phyloP scores from a whole-genome alignment of 306 rosid genomes.

The Delonix regia region DNA sequence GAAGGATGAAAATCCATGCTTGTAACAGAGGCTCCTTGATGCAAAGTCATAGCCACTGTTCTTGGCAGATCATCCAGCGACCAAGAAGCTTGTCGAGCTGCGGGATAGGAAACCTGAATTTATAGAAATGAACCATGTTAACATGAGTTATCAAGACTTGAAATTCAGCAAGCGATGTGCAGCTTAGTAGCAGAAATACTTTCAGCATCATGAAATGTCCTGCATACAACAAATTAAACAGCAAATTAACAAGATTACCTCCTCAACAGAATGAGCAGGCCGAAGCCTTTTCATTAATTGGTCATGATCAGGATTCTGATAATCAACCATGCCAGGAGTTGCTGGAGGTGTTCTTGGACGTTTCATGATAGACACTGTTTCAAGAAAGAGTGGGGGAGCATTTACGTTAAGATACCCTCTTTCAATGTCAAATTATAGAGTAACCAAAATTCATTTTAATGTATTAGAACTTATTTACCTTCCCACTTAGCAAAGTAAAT shows the following conservation, averaged over 20 bases:
- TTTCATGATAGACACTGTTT: conserved; percentile 71
- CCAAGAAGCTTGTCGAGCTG: conserved; percentile 69
- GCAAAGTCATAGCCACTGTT: conserved; percentile 69
- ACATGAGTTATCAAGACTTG: conserved; percentile 30
- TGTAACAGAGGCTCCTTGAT: conserved; percentile 76
- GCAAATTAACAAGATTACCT: conserved; percentile 55
- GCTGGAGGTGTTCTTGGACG: conserved; percentile 79
- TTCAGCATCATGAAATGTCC: neutral
- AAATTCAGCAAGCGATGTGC: neutral
- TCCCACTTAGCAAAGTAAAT: conserved; percentile 23
- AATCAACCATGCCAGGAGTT: conserved; percentile 70
- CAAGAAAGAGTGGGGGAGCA: conserved; percentile 14
- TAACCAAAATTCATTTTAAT: conserved; percentile 13
- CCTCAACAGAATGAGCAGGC: conserved; percentile 68
- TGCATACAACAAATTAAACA: conserved; percentile 18
- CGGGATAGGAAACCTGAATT: conserved; percentile 74
- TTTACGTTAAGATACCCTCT: conserved; percentile 14
- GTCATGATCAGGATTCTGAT: conserved; percentile 73
- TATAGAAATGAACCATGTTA: conserved; percentile 29
- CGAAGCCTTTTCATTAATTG: conserved; percentile 72
- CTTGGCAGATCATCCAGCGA: conserved; percentile 83
- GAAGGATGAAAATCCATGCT: conserved; percentile 96
- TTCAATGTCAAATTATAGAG: conserved; percentile 12
- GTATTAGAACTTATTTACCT: conserved; percentile 8
- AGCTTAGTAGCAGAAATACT: conserved; percentile 16